These are phyloP conservation scores for Xylaria grammica DNA, from an alignment of 495 filamentous ascomycete genomes.

Conservation along the genomic window DNA sequence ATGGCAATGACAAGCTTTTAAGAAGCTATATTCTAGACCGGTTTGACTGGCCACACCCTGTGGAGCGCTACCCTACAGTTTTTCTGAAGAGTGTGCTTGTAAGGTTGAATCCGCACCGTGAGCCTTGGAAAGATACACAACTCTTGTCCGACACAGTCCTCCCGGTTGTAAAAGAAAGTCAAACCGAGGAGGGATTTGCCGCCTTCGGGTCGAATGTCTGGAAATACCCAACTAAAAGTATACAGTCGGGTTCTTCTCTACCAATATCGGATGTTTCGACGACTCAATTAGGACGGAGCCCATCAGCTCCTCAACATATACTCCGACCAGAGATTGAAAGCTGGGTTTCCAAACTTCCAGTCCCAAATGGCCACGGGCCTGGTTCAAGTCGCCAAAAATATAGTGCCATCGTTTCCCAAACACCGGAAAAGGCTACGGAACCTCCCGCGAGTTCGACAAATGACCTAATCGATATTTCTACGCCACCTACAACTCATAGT, in stretches of 20 bases:
- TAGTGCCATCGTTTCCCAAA: background rate
- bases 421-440: background rate
- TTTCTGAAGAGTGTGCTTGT: conserved; percentile 27
- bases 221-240: conserved; percentile 11
- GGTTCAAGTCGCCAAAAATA: background rate
- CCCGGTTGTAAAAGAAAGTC: background rate
- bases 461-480: background rate
- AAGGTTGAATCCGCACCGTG: conserved; percentile 9
- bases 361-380: background rate
- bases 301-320: conserved; percentile 1
- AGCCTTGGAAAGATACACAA: conserved; percentile 1
- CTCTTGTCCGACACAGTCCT: background rate
- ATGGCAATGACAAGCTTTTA: conserved; percentile 10
- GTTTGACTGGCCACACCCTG: conserved; percentile 10
- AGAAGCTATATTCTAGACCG: conserved; percentile 32
- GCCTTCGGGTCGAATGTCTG: conserved; percentile 14
- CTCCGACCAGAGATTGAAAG: conserved; percentile 24
- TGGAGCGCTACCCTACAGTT: conserved; percentile 21
- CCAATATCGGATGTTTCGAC: background rate
- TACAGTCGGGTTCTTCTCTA: background rate
- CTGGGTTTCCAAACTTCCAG: conserved; percentile 11
- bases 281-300: conserved; percentile 17
- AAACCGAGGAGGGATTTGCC: background rate
- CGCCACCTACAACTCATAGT: background rate
- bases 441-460: background rate